These are phyloP conservation scores for Papilionanthe hybrid DNA, from an alignment of 116 monocot species.

Conservation along the genomic window DNA sequence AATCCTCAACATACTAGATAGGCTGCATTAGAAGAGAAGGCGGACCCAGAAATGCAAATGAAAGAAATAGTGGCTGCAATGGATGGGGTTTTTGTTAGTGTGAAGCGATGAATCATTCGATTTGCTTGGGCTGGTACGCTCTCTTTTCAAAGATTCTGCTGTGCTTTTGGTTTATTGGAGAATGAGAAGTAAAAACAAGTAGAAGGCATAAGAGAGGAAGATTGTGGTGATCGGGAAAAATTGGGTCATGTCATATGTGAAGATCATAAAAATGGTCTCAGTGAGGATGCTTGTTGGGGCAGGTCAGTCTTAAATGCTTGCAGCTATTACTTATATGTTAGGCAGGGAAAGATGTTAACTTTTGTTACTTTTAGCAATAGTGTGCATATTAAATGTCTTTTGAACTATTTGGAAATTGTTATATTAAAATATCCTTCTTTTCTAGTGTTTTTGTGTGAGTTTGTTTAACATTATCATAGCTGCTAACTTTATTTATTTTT, in stretches of 20 bases:
- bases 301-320: background rate
- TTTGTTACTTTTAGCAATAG: background rate
- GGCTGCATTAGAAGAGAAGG: no score
- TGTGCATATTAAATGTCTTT: background rate
- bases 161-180: no score
- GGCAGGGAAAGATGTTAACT: background rate
- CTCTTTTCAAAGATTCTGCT: no score
- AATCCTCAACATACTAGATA: no score
- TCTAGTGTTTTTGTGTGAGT: background rate
- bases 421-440: background rate
- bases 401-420: background rate
- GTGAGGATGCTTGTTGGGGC: background rate
- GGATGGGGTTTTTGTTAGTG: no score
- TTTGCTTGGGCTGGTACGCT: no score
- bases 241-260: background rate
- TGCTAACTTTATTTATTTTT: background rate
- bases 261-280: background rate
- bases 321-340: background rate
- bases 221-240: background rate
- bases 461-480: no score
- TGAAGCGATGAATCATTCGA: no score
- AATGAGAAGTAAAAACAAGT: no score
- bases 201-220: no score
- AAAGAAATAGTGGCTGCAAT: no score
- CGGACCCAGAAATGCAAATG: no score